These are phyloP conservation scores for Fusarium tuaranense DNA, from an alignment of 2,329 filamentous ascomycete species.

Conservation along the genomic window DNA sequence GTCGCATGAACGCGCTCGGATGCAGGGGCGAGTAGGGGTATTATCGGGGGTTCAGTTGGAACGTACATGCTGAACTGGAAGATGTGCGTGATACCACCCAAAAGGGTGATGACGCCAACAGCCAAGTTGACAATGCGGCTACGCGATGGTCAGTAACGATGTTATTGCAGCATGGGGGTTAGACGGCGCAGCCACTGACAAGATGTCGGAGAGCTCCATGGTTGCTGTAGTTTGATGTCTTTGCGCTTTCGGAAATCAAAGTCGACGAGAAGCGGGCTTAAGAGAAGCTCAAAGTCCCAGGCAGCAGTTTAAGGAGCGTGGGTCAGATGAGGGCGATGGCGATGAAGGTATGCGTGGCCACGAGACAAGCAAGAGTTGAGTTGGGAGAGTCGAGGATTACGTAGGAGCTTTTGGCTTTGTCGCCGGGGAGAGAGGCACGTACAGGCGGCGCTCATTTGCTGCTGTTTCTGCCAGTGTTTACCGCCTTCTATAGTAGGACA, in stretches of 20 bases:
- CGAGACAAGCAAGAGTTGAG: constrained; percentile 36
- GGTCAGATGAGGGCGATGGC: constrained; percentile 33
- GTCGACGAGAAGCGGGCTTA: constrained; percentile 8
- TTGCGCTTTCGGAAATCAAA: constrained; percentile 24
- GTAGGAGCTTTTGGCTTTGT: constrained; percentile 15
- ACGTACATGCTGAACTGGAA: constrained; percentile 72
- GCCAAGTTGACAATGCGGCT: constrained; percentile 96
- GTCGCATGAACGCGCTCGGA: constrained; percentile 1
- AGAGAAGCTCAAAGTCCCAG: constrained; percentile 28
- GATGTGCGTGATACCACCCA: constrained; percentile 84
- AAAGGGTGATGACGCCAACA: constrained; percentile 86
- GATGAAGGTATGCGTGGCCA: constrained; percentile 37
- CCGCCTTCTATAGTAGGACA: not conserved
- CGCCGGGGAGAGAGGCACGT: not conserved
- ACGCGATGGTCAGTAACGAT: constrained; percentile 52
- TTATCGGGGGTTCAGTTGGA: not conserved
- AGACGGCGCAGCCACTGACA: constrained; percentile 68
- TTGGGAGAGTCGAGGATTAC: constrained; percentile 38
- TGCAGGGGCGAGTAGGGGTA: not conserved
- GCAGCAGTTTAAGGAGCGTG: constrained; percentile 39
- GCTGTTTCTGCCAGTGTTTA: not conserved
- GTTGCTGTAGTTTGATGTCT: constrained; percentile 42
- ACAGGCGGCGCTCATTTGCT: not conserved
- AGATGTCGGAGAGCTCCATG: constrained; percentile 94
- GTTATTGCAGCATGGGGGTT: constrained; percentile 1